phyloP scores from a whole-genome alignment of 192 early-diverging fungal species.

The Phycomyces blakesleeanus region DNA sequence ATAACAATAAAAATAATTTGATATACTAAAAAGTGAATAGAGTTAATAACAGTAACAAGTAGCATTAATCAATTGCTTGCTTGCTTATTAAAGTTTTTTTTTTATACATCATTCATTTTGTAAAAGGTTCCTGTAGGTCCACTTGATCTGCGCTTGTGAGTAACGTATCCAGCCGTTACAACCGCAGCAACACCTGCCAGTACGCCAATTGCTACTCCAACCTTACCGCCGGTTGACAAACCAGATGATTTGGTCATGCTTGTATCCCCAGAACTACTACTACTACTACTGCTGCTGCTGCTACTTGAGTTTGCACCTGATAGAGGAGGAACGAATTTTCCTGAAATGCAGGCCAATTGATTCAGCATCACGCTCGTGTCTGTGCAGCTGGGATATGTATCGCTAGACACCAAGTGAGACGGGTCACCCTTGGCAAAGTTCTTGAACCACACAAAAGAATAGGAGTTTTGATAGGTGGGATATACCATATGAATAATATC shows the following conservation, averaged over 20 bases:
- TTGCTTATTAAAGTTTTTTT: background rate
- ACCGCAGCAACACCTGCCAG: slow-evolving; percentile 5
- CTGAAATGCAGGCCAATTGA: background rate
- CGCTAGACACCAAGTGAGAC: background rate
- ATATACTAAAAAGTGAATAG: too few species aligned
- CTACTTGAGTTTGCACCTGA: too few species aligned
- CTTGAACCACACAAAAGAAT: slow-evolving; percentile 3
- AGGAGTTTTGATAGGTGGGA: slow-evolving; percentile 6
- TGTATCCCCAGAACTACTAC: background rate
- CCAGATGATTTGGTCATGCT: background rate
- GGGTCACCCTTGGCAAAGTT: background rate
- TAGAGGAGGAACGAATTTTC: too few species aligned
- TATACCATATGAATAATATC: slow-evolving; percentile 18
- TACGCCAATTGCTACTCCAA: slow-evolving; percentile 9
- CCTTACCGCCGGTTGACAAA: slow-evolving; percentile 1
- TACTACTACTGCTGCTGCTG: too few species aligned
- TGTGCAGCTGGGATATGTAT: slow-evolving; percentile 8
- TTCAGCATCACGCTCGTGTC: background rate
- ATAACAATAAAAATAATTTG: too few species aligned
- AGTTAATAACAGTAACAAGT: too few species aligned
- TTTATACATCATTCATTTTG: slow-evolving; percentile 4
- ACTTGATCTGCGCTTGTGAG: background rate
- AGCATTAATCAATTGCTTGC: too few species aligned
- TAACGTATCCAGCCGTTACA: background rate
- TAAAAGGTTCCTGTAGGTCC: background rate